Base-by-base conservation (phyloP, 352 stramenopile genomes). In the Globisporangium echinulatum region DNA sequence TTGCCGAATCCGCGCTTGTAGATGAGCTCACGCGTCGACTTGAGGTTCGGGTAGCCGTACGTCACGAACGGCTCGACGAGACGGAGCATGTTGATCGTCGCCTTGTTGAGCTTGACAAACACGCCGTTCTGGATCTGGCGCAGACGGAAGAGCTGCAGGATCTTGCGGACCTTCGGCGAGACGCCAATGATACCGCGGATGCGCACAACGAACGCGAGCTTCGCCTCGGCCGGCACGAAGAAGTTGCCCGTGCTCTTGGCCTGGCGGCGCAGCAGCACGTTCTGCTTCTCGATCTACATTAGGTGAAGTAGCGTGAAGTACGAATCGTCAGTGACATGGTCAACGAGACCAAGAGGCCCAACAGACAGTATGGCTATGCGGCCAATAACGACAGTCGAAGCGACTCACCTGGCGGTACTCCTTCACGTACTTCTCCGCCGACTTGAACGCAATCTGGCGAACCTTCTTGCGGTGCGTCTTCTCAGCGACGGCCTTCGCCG, bases 1-100 rank as follows among this genome's bases (percentile, higher is more conserved):
- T 99, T 99, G 72, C 95, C 97, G 74, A 98, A 99, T 70, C 97
- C 97, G 76, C 97, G 92, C 96, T 99, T 99, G 92, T 98, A 99
- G 72, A 99, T 97, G 25, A 99, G 83, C 82, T 99, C 95, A 62
- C 96, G 85, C 51, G 98, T 93, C 59, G 96, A 97, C 74, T 98
- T 98, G n/a, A 98, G 88, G 69, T 97, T 97, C 38, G 97, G 97
- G 81, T 98, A 96, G 49, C 97, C 97, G 79, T 99, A 99, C 33
- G 96, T 98, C 52, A 99, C 93, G 77, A 98, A 99, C 10, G 97
- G 97, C 77, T 99, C 97, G 14, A 99, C 96, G 36, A 99, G 87
- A 70, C 96, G 93, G 60, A 99, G 91, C 97, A 99, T 99, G 75
- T 99, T 98, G 73, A 99, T 97, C 60, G 97, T 99, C 56, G 97